Evolutionary conservation across 352 stramenopile species (phyloP).

Genomic region (Pythium oligandrum): DNA sequence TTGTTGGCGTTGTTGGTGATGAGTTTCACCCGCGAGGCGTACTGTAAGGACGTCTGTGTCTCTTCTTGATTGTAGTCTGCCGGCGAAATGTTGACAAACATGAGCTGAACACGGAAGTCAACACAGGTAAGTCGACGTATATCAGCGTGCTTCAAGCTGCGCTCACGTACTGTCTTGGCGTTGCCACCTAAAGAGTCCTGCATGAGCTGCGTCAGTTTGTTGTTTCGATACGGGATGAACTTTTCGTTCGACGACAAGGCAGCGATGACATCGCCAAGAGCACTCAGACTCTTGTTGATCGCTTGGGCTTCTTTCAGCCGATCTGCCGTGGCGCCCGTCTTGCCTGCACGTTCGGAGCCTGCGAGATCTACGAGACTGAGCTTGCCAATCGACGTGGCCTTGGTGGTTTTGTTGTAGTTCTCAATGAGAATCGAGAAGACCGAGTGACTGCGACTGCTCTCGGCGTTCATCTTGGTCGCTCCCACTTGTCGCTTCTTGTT

Average conservation of each 20-base stretch:
- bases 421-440: constrained; percentile 88
- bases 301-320: constrained; percentile 84
- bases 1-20: constrained; percentile 89
- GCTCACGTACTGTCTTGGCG: constrained; percentile 79
- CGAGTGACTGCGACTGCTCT: constrained; percentile 87
- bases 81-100: constrained; percentile 89
- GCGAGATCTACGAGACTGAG: constrained; percentile 87
- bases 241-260: constrained; percentile 89
- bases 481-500: constrained; percentile 89
- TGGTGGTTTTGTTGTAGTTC: constrained; percentile 87
- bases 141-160: too few relatives aligned
- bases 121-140: too few relatives aligned
- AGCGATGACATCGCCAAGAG: constrained; percentile 90
- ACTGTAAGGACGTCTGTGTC: constrained; percentile 77
- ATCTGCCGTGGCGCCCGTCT: constrained; percentile 82
- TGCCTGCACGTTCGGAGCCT: constrained; percentile 82
- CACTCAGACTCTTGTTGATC: constrained; percentile 90
- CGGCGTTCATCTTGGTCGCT: constrained; percentile 92
- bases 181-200: constrained; percentile 92
- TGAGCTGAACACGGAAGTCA: constrained; percentile 37
- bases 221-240: constrained; percentile 93
- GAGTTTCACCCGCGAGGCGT: constrained; percentile 82
- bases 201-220: constrained; percentile 92
- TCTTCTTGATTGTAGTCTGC: constrained; percentile 89
- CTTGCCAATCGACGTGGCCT: constrained; percentile 75